phyloP scores from a whole-genome alignment of 2,329 filamentous ascomycete species.

The Penicillium sumatraense region DNA sequence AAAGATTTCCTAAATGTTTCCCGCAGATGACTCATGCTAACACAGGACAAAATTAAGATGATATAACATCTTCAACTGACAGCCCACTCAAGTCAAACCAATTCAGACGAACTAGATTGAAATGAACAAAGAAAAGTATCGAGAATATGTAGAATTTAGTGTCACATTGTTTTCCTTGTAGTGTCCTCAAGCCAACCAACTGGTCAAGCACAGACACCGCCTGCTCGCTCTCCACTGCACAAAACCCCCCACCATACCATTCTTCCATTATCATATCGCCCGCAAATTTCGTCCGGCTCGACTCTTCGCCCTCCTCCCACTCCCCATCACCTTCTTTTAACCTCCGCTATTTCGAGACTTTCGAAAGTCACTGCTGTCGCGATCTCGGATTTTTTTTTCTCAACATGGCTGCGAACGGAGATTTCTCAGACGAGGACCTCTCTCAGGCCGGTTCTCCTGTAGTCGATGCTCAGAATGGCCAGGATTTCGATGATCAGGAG shows the following conservation, averaged over 20 bases:
- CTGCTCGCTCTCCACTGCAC: conserved; percentile 43
- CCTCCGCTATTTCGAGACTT: conserved; percentile 8
- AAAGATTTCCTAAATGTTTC: conserved; percentile 3
- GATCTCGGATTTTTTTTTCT: conserved; percentile 27
- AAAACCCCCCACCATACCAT: conserved; percentile 40
- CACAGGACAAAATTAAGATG: not conserved
- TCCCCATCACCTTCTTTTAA: conserved; percentile 8
- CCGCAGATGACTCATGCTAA: not conserved
- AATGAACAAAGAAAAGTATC: not conserved
- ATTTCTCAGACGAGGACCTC: conserved; percentile 54
- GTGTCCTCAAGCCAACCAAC: not conserved
- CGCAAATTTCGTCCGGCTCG: conserved; percentile 43
- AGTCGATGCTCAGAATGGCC: conserved; percentile 56
- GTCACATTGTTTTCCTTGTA: not conserved
- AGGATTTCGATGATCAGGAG: conserved; percentile 77
- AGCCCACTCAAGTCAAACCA: too few species aligned
- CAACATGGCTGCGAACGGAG: conserved; percentile 61
- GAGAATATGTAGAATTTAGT: not conserved
- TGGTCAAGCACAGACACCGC: conserved; percentile 32
- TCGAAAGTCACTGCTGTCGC: conserved; percentile 15
- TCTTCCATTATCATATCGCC: conserved; percentile 42
- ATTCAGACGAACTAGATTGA: too few species aligned
- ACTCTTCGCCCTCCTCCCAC: conserved; percentile 23
- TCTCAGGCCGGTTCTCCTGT: conserved; percentile 61
- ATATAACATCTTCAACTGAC: not conserved